Conservation (phyloP, 192 early-diverging fungal species). For the Coemansia sp. region DNA sequence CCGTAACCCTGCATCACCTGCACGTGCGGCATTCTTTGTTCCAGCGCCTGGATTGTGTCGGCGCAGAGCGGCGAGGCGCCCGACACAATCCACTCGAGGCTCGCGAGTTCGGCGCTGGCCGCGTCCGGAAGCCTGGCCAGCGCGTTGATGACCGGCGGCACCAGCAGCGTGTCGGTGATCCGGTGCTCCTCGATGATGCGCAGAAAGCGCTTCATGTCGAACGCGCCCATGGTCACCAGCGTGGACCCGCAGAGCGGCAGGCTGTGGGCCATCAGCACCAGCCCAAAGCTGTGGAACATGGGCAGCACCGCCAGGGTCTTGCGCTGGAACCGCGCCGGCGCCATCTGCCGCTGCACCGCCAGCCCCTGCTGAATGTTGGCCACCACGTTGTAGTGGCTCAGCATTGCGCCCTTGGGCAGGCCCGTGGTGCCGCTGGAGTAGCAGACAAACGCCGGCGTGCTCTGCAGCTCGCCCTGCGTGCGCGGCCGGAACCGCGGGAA, state of each 20-base stretch:
- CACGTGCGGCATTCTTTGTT: conserved; percentile 34
- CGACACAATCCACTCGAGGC: conserved; percentile 55
- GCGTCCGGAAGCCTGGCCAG: conserved; percentile 66
- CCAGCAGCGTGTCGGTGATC: conserved; percentile 59
- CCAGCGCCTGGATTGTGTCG: conserved; percentile 32
- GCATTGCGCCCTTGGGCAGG: conserved; percentile 58
- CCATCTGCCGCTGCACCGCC: neutral
- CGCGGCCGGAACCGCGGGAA: neutral
- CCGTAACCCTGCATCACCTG: conserved; percentile 57
- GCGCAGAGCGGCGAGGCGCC: conserved; percentile 75
- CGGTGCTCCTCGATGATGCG: conserved; percentile 58
- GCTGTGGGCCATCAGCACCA: conserved; percentile 19
- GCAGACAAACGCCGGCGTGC: conserved; percentile 52
- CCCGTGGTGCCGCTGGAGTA: conserved; percentile 71
- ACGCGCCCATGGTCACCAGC: conserved; percentile 67
- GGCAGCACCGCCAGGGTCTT: conserved; percentile 51
- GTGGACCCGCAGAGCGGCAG: conserved; percentile 15
- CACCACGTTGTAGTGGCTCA: conserved; percentile 66
- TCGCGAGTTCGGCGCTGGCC: conserved; percentile 59
- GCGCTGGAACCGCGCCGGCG: neutral
- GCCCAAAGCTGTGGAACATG: conserved; percentile 59
- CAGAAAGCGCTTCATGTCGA: conserved; percentile 60
- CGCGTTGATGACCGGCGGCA: conserved; percentile 62
- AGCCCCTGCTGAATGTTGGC: conserved; percentile 54
- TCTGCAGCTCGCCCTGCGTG: neutral